Conservation (phyloP, 2,329 filamentous ascomycete species). For the Eurotiales sp. region DNA sequence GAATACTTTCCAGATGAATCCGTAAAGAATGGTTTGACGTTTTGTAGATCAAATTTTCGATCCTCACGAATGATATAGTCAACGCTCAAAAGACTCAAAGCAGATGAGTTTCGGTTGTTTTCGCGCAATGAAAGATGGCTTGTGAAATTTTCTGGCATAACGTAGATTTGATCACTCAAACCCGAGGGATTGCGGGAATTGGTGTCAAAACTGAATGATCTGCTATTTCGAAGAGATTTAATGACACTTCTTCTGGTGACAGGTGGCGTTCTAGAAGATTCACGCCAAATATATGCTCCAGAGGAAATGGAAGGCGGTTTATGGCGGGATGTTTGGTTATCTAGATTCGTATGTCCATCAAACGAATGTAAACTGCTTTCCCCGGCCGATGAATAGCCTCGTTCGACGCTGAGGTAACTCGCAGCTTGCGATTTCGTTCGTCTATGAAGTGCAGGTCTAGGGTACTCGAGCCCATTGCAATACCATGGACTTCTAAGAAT, state of each 20-base stretch:
- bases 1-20: conserved; percentile 57
- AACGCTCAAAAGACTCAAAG: conserved; percentile 15
- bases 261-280: background rate
- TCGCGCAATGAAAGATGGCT: conserved; percentile 2
- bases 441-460: background rate
- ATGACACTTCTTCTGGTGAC: background rate
- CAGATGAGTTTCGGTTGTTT: conserved; percentile 1
- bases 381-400: conserved; percentile 7
- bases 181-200: conserved; percentile 2
- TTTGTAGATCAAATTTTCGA: conserved; percentile 55
- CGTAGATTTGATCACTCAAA: conserved; percentile 1
- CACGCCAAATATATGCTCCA: background rate
- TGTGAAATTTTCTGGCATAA: conserved; percentile 3
- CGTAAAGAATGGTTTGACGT: conserved; percentile 60
- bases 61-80: conserved; percentile 50
- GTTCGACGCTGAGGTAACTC: background rate
- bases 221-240: conserved; percentile 4
- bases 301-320: background rate
- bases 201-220: background rate
- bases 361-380: background rate
- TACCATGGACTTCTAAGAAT: background rate
- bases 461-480: background rate
- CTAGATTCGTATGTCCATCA: conserved; percentile 1
- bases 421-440: background rate
- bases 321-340: background rate